A percentile compares a stretch with the other conserved stretches of the same genome.
Conservation (phyloP, 257 asterid species). For the Solanum clarkiae region DNA sequence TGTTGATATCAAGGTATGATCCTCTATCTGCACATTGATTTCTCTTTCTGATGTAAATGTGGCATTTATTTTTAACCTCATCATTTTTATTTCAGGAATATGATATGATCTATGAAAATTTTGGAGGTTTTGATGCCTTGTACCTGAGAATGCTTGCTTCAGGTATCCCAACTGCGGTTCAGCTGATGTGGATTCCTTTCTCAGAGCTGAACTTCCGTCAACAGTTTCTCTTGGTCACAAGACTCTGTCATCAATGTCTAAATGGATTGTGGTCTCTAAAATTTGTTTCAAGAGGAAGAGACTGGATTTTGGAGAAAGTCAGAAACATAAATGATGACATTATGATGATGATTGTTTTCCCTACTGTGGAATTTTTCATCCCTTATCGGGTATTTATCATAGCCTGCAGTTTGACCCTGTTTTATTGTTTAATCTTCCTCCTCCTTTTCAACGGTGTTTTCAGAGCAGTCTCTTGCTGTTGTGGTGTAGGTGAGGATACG, state of each 20-base stretch:
- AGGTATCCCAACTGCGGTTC: slow-evolving; percentile 77
- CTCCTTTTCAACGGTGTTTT: background rate
- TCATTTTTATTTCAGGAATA: slow-evolving; percentile 47
- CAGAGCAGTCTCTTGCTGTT: slow-evolving; percentile 1
- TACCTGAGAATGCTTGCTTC: slow-evolving; percentile 78
- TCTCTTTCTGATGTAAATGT: background rate
- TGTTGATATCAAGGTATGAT: slow-evolving; percentile 64
- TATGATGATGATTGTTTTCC: slow-evolving; percentile 77
- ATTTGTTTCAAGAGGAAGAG: slow-evolving; percentile 31
- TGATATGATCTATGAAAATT: slow-evolving; percentile 76
- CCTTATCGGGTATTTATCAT: slow-evolving; percentile 61
- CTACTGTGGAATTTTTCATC: slow-evolving; percentile 60
- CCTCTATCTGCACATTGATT: slow-evolving; percentile 3
- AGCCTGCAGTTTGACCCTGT: background rate
- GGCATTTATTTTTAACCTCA: background rate
- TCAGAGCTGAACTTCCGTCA: slow-evolving; percentile 60
- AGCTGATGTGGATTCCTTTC: slow-evolving; percentile 94
- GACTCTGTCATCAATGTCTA: slow-evolving; percentile 42
- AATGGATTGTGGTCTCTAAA: slow-evolving; percentile 48
- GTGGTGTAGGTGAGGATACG: slow-evolving; percentile 49
- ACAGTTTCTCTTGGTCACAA: slow-evolving; percentile 49
- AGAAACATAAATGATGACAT: slow-evolving; percentile 56
- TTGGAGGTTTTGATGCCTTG: slow-evolving; percentile 91
- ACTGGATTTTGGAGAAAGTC: slow-evolving; percentile 34
- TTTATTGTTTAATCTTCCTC: background rate